phyloP scores from a whole-genome alignment of 1,284 basidiomycete genomes.

The Malassezia vespertilionis region DNA sequence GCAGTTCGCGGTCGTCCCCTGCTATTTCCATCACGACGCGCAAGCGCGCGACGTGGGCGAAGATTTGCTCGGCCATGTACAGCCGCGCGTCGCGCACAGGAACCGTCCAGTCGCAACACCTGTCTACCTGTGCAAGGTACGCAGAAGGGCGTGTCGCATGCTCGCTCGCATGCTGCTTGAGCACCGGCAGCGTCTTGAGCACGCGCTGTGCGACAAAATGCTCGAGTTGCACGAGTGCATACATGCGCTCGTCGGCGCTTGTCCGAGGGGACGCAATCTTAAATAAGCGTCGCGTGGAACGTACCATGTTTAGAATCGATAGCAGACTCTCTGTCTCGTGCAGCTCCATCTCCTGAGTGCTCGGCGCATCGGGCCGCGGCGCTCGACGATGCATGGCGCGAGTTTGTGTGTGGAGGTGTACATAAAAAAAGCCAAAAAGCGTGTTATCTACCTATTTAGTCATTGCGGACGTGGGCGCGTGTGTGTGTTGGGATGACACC shows the following conservation, averaged over 20 bases:
- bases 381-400: too few species aligned
- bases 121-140: slow-evolving; percentile 5
- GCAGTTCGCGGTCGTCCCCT: background rate
- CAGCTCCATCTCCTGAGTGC: background rate
- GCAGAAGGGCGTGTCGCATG: slow-evolving; percentile 1
- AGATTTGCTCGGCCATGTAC: slow-evolving; percentile 9
- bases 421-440: background rate
- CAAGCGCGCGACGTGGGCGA: slow-evolving; percentile 6
- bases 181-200: slow-evolving; percentile 1
- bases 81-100: background rate
- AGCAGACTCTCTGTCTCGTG: background rate
- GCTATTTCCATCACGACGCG: slow-evolving; percentile 4
- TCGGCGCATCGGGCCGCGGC: slow-evolving; percentile 1
- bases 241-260: slow-evolving; percentile 13
- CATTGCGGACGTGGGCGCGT: background rate
- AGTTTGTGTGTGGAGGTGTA: background rate
- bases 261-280: slow-evolving; percentile 4
- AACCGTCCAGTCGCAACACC: slow-evolving; percentile 13
- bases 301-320: slow-evolving; percentile 6
- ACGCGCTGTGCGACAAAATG: slow-evolving; percentile 15
- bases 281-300: background rate
- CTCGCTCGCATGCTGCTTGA: slow-evolving; percentile 7
- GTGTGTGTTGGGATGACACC: slow-evolving; percentile 23
- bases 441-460: background rate
- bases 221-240: slow-evolving; percentile 17